phyloP scores from a whole-genome alignment of 78 protist species.

The Tieghemostelium lacteum region DNA sequence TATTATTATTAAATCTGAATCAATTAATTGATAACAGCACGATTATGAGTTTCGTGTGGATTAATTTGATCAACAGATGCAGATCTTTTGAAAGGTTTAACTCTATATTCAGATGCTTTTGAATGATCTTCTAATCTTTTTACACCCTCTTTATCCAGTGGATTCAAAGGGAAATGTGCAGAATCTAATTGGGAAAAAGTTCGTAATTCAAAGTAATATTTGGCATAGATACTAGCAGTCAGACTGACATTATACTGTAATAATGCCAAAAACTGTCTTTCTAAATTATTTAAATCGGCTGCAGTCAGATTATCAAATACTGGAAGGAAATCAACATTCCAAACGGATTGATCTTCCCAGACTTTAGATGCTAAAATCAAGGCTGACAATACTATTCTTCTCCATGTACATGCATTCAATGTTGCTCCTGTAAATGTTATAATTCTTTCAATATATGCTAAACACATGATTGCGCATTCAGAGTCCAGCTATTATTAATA shows the following conservation, averaged over 20 bases:
- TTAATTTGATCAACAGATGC: conserved; percentile 78
- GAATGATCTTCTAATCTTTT: conserved; percentile 76
- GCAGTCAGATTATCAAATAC: conserved; percentile 80
- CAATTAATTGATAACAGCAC: conserved; percentile 66
- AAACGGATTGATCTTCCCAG: conserved; percentile 91
- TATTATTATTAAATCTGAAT: no score
- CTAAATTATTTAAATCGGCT: conserved; percentile 78
- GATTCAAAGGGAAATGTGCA: conserved; percentile 61
- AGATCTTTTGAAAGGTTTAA: conserved; percentile 71
- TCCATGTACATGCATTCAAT: conserved; percentile 77
- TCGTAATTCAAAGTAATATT: conserved; percentile 71
- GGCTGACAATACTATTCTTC: conserved; percentile 76
- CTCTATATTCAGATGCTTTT: conserved; percentile 73
- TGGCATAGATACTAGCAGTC: conserved; percentile 61
- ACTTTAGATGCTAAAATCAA: conserved; percentile 86
- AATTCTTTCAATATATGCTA: conserved; percentile 83
- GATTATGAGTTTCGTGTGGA: conserved; percentile 59
- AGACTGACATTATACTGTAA: conserved; percentile 67
- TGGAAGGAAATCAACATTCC: conserved; percentile 87
- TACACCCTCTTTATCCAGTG: conserved; percentile 68
- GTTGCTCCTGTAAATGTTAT: conserved; percentile 62
- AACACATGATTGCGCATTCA: conserved; percentile 84
- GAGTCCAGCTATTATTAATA: conserved; percentile 39
- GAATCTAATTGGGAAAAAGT: conserved; percentile 72
- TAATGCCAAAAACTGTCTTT: conserved; percentile 73